A percentile compares a stretch with the other conserved stretches of the same genome.
phyloP scores from a whole-genome alignment of 2,329 filamentous ascomycete genomes.

The Neopestalotiopsis sp. region DNA sequence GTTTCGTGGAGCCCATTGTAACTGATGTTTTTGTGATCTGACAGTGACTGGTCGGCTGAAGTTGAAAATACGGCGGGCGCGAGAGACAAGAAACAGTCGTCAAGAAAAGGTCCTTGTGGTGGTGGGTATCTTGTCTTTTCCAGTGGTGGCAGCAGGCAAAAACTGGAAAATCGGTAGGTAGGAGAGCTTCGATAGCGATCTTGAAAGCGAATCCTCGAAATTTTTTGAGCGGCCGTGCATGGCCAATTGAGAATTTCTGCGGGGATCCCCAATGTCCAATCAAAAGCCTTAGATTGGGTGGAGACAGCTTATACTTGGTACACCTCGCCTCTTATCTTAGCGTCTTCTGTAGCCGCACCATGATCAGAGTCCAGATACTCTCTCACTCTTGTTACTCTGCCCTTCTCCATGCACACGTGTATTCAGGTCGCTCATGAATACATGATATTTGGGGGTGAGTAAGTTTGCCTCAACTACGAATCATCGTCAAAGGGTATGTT shows the following conservation, averaged over 20 bases:
- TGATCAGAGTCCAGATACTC: too few relatives aligned
- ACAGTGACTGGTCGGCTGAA: background rate
- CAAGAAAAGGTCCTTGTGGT: background rate
- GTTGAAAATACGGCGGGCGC: background rate
- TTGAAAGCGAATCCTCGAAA: slow-evolving; percentile 13
- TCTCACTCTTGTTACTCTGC: too few relatives aligned
- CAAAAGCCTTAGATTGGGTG: background rate
- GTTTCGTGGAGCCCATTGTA: slow-evolving; percentile 40
- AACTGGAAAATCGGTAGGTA: background rate
- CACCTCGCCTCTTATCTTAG: slow-evolving; percentile 1
- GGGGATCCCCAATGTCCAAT: slow-evolving; percentile 9
- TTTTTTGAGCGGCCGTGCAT: slow-evolving; percentile 17
- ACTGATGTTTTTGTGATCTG: background rate
- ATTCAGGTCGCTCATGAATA: too few relatives aligned
- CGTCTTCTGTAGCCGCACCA: background rate
- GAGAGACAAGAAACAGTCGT: background rate
- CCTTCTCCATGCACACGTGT: too few relatives aligned
- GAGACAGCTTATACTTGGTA: background rate
- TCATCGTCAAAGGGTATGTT: too few relatives aligned
- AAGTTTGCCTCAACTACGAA: too few relatives aligned
- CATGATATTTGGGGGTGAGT: too few relatives aligned
- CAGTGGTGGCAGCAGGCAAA: background rate
- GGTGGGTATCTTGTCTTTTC: background rate
- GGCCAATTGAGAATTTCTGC: slow-evolving; percentile 19
- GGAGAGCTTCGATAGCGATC: slow-evolving; percentile 6